A percentile compares a stretch with the other conserved stretches of the same genome.
Conservation (phyloP, 257 asterid species). For the Leptodermis oblonga region DNA sequence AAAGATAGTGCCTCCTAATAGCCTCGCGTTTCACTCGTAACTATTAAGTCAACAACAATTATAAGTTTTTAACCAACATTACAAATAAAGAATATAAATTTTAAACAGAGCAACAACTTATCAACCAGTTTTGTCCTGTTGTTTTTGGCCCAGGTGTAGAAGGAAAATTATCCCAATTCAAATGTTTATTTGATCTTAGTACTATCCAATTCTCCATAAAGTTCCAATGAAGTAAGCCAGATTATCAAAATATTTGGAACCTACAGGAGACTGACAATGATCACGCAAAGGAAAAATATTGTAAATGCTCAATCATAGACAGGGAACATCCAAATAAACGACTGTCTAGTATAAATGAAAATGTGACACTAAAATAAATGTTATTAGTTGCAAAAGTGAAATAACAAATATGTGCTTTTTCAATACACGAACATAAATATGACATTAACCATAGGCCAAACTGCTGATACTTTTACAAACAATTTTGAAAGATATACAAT, state of each 20-base stretch:
- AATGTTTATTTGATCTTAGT: too few relatives aligned
- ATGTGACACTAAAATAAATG: background rate
- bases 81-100: background rate
- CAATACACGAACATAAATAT: background rate
- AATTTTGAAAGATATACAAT: background rate
- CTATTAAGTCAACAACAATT: conserved; percentile 30
- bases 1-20: conserved; percentile 45
- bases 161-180: too few relatives aligned
- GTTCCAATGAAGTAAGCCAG: background rate
- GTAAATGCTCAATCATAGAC: background rate
- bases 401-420: background rate
- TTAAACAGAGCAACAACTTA: background rate
- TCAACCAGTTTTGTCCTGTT: background rate
- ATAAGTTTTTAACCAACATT: background rate
- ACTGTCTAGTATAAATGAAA: background rate
- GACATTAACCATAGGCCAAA: background rate
- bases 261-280: background rate
- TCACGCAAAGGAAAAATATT: background rate
- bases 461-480: background rate
- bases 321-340: background rate
- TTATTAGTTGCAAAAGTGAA: background rate
- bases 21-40: conserved; percentile 48
- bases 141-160: too few relatives aligned
- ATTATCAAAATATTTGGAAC: background rate
- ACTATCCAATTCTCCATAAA: background rate